A percentile compares a stretch with the other conserved stretches of the same genome.
phyloP scores from a whole-genome alignment of 1,284 basidiomycete species.

The Ceratobasidium theobromae region DNA sequence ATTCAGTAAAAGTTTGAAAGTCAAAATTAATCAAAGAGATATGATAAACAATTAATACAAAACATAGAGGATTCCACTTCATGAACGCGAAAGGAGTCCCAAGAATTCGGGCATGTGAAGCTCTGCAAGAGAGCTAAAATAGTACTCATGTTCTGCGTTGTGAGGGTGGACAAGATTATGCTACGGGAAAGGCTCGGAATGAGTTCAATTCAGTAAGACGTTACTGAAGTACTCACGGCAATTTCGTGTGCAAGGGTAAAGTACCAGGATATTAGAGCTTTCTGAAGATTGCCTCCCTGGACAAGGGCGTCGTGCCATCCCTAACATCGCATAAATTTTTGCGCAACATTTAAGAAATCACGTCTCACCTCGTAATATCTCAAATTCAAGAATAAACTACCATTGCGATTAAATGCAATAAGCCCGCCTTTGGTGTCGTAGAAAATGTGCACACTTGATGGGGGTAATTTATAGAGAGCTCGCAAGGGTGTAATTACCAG shows the following conservation, averaged over 20 bases:
- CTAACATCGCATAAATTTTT: constrained; percentile 26
- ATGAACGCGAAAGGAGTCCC: constrained; percentile 32
- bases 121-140: constrained; percentile 89
- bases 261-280: constrained; percentile 84
- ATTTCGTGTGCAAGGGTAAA: constrained; percentile 92
- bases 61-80: background rate
- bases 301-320: constrained; percentile 52
- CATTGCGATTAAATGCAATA: constrained; percentile 93
- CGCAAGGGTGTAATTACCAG: constrained; percentile 57
- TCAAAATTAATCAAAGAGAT: too few relatives aligned
- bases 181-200: constrained; percentile 27
- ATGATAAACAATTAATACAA: background rate
- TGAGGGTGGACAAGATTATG: constrained; percentile 42
- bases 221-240: constrained; percentile 44
- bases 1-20: too few relatives aligned
- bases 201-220: background rate
- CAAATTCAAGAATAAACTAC: constrained; percentile 87
- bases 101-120: constrained; percentile 49
- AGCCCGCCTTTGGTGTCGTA: constrained; percentile 77
- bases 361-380: constrained; percentile 78
- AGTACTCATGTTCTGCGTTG: constrained; percentile 63
- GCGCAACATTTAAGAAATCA: background rate
- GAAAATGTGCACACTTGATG: constrained; percentile 81
- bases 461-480: constrained; percentile 62
- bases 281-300: constrained; percentile 54